Base-by-base conservation (phyloP, 2,329 filamentous ascomycete species). In the Aspergillus sp. region DNA sequence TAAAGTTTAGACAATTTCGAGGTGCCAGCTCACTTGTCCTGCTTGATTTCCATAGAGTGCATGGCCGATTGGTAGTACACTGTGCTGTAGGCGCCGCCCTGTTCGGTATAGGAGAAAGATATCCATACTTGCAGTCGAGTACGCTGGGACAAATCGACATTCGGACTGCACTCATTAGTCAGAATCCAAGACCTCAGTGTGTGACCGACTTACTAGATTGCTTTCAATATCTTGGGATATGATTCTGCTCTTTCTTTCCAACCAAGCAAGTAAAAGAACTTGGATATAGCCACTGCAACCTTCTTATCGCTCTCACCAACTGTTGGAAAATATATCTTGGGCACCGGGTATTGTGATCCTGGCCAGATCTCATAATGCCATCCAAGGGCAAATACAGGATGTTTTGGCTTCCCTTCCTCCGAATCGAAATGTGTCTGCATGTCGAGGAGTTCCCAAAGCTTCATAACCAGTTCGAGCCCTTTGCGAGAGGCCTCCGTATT, bases 101-200 rank as follows among this genome's bases (percentile, higher is more conserved):
- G 45, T 31, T 49, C 51, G 2, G 51, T 49, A 2, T 53, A 53
- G 3, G 51, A 40, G 29, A 38, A 53, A 6, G 51, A 53, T 3
- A 53, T 14, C 51, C 51, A 53, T 20, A 25, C 23, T 10, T 49
- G 31, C 9, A 53, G 19, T 20, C 43, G 40, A 40, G 40, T 44
- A 10, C 41, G 45, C 40, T 42, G 43, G 1, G 40, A 40, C 13
- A 53, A 20, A 32, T 53, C 51, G 5, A 29, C 20, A 14, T 42
- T 21, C 1, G 46, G 51, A 23, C 46, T 49, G 16, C 29, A 25
- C 4, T 23, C 11, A 13, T 23, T 34, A 42, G 44, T 21, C 34
- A 13, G n/a, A 3, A 17, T 13, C 3, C 23, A 21, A 38, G 5
- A 6, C 4, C 5, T 10, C 13, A n/a, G 13, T 20, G 13, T n/a